phyloP scores from a whole-genome alignment of 208 protist species.

The Leishmania mexicana region DNA sequence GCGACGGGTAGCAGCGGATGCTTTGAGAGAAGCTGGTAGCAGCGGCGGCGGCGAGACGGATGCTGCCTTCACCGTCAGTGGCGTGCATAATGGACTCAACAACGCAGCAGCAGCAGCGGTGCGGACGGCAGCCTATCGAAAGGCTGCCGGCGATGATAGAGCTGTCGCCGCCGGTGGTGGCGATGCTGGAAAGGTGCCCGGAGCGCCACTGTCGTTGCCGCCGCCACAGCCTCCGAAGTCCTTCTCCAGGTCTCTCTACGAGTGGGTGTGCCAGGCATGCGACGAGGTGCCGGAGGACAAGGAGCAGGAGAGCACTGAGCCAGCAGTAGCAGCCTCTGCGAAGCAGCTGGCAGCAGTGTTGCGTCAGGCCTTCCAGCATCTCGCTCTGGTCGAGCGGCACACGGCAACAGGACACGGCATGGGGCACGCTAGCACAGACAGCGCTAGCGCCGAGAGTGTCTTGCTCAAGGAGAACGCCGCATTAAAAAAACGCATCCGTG shows the following conservation, averaged over 20 bases:
- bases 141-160: not conserved
- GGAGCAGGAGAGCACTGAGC: not conserved
- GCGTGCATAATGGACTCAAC: not conserved
- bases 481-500: slow-evolving; percentile 57
- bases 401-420: not conserved
- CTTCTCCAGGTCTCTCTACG: slow-evolving; percentile 19
- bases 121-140: slow-evolving; percentile 12
- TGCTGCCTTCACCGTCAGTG: not conserved
- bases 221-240: not conserved
- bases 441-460: not conserved
- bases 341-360: slow-evolving; percentile 19
- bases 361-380: slow-evolving; percentile 18
- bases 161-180: not conserved
- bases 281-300: slow-evolving; percentile 1
- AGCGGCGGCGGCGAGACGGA: not conserved
- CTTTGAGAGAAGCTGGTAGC: not conserved
- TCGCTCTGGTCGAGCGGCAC: slow-evolving; percentile 10
- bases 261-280: slow-evolving; percentile 23
- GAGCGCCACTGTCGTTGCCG: not conserved
- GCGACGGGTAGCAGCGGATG: slow-evolving; percentile 6
- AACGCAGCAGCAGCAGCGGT: slow-evolving; percentile 6
- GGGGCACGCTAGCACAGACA: not conserved
- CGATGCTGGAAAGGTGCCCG: not conserved
- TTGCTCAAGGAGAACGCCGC: slow-evolving; percentile 48
- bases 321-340: not conserved